Evolutionary conservation across 139 green algal genomes (phyloP), one percentile per base, ranked within the genome.

Genomic region (Chlamydomonas sp.): DNA sequence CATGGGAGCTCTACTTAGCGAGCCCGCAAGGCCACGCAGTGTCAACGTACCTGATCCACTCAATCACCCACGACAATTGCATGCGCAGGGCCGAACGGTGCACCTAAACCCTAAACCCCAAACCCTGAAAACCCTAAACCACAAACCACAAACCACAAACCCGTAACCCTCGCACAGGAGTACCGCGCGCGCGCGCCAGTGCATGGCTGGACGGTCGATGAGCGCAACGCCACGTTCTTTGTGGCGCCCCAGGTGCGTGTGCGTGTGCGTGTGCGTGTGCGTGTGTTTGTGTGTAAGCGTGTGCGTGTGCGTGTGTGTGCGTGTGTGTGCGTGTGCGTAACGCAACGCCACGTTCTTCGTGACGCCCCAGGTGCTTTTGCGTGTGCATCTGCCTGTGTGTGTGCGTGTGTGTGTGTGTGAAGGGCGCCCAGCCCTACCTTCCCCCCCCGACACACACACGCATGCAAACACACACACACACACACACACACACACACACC

Each of bases 251-350:
- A 63, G 50, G 75, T 59, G 54, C 47, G 33, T 3, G 20, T 70
- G 37, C 63, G 16, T 69, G 61, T 57, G 29, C 38, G 58, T 65
- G 30, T 65, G 58, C n/a, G 58, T 65, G 58, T 38, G 5, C 35
- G 31, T 69, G 54, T 26, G 8, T 26, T 64, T 33, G 24, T 64
- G n/a, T n/a, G n/a, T n/a, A n/a, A n/a, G n/a, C n/a, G n/a, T n/a
- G n/a, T n/a, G 72, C 58, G 64, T 78, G 50, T 71, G 80, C 30
- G 20, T 39, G 0, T 30, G 36, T 2, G 31, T 89, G 35, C 61
- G 33, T 30, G 70, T 73, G 1, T 93, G 88, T 87, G 28, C 67
- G 6, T 70, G 71, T 6, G 87, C 92, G 54, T 79, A 89, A 38
- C 65, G 73, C n/a, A 65, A 81, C 35, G 58, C 48, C 31, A 82